Evolutionary conservation across 2,329 filamentous ascomycete genomes (phyloP), one percentile per base, ranked within the genome.

Genomic region (Stylonectria norvegica): DNA sequence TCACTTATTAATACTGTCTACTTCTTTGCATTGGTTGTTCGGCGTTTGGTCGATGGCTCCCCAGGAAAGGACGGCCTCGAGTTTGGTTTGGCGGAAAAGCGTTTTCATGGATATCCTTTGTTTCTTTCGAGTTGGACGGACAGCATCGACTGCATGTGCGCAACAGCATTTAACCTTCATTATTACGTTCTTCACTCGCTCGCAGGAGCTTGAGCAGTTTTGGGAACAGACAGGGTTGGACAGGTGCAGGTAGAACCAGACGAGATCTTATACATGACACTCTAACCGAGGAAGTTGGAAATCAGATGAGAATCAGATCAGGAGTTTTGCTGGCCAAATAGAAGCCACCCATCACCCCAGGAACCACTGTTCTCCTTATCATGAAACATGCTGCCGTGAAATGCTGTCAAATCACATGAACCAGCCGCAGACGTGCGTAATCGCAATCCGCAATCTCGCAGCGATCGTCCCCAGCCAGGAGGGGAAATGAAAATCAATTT

Each of bases 401-500:
- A 9, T n/a, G 27, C n/a, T 14, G 27, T 14, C 27, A 29, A 14
- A 29, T 29, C 7, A 29, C n/a, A 7, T 9, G 5, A 6, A 29
- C 27, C 14, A n/a, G n/a, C n/a, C 28, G 14, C 28, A 32, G 5
- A 17, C n/a, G n/a, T n/a, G 30, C 8, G 15, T 16, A 5, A 14
- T 48, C 49, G 30, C 17, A 41, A 36, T 22, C 49, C 49, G 44
- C 49, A 45, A 40, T 50, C 27, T 49, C 40, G 34, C 31, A 31
- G 41, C 22, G 45, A 50, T 52, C 42, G 30, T 32, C 33, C 12
- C 23, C 43, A 39, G 15, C 35, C 28, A 40, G 48, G 30, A 18
- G 37, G 47, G 50, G 41, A 53, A 53, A 53, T 53, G 50, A 53
- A 51, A 50, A 53, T 53, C 50, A n/a, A 53, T 53, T 51, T 53